Evolutionary conservation across 805 yeast genomes (phyloP).

Genomic region (Saitoella complicata): DNA sequence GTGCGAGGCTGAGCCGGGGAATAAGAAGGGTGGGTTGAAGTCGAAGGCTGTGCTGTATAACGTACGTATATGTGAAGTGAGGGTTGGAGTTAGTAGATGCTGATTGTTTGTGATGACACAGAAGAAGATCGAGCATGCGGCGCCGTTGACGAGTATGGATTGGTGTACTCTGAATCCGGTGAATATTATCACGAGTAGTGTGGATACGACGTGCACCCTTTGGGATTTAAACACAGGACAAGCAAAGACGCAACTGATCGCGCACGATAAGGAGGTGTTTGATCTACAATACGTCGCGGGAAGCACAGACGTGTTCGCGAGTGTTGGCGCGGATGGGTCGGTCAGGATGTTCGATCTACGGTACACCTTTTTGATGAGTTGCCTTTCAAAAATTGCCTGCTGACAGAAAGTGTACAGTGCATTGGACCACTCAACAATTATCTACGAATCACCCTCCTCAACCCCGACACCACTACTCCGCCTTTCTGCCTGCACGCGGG

Average conservation of each 20-base stretch:
- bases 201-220: slow-evolving; percentile 92
- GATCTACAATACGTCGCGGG: slow-evolving; percentile 75
- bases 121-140: slow-evolving; percentile 32
- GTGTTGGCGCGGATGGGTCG: slow-evolving; percentile 91
- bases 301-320: slow-evolving; percentile 63
- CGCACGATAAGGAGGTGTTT: slow-evolving; percentile 89
- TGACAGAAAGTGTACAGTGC: slow-evolving; percentile 19
- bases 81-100: no score
- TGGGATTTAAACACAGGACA: slow-evolving; percentile 67
- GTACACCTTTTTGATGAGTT: background rate
- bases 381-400: no score
- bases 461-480: slow-evolving; percentile 46
- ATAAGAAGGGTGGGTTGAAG: no score
- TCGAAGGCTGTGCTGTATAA: no score
- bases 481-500: slow-evolving; percentile 61
- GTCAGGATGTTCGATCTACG: slow-evolving; percentile 83
- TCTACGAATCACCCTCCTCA: slow-evolving; percentile 52
- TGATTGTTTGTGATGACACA: slow-evolving; percentile 3
- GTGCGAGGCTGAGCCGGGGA: no score
- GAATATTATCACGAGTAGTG: slow-evolving; percentile 63
- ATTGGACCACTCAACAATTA: slow-evolving; percentile 84
- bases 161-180: slow-evolving; percentile 68
- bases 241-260: slow-evolving; percentile 85
- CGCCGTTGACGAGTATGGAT: slow-evolving; percentile 88
- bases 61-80: no score